Evolutionary conservation across 208 protist species (phyloP).

Genomic region (Trypanosomatidae sp.): DNA sequence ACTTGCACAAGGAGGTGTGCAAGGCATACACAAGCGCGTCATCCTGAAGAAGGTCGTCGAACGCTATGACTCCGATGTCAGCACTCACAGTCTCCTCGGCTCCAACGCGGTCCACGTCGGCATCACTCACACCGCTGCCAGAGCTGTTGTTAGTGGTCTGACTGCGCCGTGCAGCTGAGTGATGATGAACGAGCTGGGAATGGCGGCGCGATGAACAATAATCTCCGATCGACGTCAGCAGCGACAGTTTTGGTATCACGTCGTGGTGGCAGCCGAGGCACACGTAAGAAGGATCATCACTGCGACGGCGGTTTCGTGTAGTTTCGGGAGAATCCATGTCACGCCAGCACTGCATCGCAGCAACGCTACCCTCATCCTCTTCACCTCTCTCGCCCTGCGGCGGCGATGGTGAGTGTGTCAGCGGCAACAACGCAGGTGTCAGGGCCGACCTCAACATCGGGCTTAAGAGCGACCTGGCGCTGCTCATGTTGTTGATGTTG

Average conservation of each 20-base stretch:
- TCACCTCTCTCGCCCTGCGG: background rate
- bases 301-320: constrained; percentile 2
- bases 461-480: constrained; percentile 8
- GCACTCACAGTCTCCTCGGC: background rate
- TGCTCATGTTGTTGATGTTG: constrained; percentile 1
- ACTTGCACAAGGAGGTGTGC: constrained; percentile 19
- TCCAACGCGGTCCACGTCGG: background rate
- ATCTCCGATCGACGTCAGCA: constrained; percentile 4
- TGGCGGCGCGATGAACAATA: background rate
- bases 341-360: background rate
- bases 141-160: background rate
- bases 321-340: constrained; percentile 4
- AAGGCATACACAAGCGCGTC: constrained; percentile 20
- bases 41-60: constrained; percentile 28
- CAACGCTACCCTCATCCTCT: background rate
- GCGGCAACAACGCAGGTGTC: constrained; percentile 6
- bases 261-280: constrained; percentile 22
- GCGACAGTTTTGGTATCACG: constrained; percentile 18
- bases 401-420: constrained; percentile 1
- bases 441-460: background rate
- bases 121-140: background rate
- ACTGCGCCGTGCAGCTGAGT: background rate
- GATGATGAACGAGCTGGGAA: background rate
- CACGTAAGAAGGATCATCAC: constrained; percentile 3
- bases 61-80: constrained; percentile 8